Evolutionary conservation across 129 eudicot genomes (phyloP).

Genomic region (Mikania micrantha): DNA sequence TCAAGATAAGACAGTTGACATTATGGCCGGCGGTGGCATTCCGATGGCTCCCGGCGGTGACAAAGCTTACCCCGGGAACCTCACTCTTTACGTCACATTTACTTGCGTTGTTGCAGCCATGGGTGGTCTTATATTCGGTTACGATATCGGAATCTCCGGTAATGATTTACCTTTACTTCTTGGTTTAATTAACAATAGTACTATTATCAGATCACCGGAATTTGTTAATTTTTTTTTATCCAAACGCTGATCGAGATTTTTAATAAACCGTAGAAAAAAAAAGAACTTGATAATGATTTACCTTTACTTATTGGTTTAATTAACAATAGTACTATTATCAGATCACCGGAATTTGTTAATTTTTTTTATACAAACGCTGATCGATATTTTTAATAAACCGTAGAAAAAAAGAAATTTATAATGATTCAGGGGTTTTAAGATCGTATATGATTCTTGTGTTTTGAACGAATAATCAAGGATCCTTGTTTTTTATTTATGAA

Average conservation of each 20-base stretch:
- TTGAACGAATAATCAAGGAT: too few relatives aligned
- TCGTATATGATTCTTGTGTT: too few relatives aligned
- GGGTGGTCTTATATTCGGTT: conserved; percentile 97
- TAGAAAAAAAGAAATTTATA: too few relatives aligned
- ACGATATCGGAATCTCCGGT: conserved; percentile 96
- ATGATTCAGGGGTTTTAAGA: neutral
- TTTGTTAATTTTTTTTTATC: too few relatives aligned
- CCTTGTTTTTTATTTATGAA: neutral
- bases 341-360: too few relatives aligned
- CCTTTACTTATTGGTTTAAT: neutral
- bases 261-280: too few relatives aligned
- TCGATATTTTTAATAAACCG: too few relatives aligned
- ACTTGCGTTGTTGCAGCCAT: conserved; percentile 92
- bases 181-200: neutral
- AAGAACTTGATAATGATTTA: conserved; percentile 39
- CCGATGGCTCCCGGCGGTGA: conserved; percentile 42
- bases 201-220: too few relatives aligned
- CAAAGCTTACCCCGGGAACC: conserved; percentile 75
- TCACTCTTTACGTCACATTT: conserved; percentile 54
- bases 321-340: too few relatives aligned
- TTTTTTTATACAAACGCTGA: too few relatives aligned
- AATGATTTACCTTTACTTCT: neutral
- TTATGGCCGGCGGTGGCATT: conserved; percentile 77
- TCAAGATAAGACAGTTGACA: neutral
- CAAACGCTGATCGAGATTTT: too few relatives aligned